Percentiles rank a stretch among this genome's conserved stretches.
Conservation (phyloP, 305 asterid species). For the Rubia peregrina region DNA sequence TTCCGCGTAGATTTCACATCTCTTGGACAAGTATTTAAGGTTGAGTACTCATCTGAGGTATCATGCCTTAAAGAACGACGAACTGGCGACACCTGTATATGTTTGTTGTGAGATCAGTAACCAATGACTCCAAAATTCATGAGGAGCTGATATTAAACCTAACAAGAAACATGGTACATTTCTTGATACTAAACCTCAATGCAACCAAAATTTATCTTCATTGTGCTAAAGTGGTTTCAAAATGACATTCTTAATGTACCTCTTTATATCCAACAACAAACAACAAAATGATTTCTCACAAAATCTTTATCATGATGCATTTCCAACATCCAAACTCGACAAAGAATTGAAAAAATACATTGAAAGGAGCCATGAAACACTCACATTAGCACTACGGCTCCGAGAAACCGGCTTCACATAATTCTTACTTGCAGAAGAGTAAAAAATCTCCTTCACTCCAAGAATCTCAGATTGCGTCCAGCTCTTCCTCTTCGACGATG, state of each 20-base stretch:
- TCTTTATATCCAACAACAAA: too few species aligned
- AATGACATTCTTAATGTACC: too few species aligned
- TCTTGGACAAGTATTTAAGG: slow-evolving; percentile 31
- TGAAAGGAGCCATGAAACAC: slow-evolving; percentile 7
- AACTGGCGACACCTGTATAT: slow-evolving; percentile 57
- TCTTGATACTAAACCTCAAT: background rate
- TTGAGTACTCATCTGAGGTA: slow-evolving; percentile 53
- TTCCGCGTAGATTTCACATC: slow-evolving; percentile 26
- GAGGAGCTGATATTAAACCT: too few species aligned
- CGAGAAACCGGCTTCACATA: slow-evolving; percentile 31
- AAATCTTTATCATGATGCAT: background rate
- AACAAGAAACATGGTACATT: background rate
- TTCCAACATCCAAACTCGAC: too few species aligned
- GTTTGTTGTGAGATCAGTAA: slow-evolving; percentile 13
- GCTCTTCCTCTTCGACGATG: slow-evolving; percentile 54
- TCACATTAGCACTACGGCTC: slow-evolving; percentile 51
- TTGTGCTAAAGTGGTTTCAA: too few species aligned
- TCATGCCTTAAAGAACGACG: slow-evolving; percentile 49
- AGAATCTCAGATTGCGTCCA: slow-evolving; percentile 58
- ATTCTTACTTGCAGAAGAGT: slow-evolving; percentile 42
- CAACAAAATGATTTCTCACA: too few species aligned
- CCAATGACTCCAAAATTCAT: background rate
- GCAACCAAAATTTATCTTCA: background rate
- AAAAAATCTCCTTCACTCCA: slow-evolving; percentile 42
- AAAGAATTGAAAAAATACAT: background rate